phyloP scores from a whole-genome alignment of 2,329 filamentous ascomycete genomes.

The Sordariomycetes sp. region DNA sequence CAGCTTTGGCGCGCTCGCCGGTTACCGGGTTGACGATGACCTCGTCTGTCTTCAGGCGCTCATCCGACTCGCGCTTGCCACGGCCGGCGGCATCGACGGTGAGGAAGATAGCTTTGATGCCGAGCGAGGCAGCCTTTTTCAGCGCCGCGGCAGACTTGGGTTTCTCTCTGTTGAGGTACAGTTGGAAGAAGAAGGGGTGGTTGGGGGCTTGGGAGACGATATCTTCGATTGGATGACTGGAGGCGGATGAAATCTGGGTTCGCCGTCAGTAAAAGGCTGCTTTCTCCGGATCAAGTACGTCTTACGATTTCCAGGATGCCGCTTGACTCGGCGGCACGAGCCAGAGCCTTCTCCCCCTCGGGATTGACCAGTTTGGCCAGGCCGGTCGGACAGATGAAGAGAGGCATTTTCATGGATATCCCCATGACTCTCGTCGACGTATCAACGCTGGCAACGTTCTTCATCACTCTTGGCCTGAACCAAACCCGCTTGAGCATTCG shows the following conservation, averaged over 20 bases:
- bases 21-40: constrained; percentile 1
- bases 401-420: constrained; percentile 9
- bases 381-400: constrained; percentile 13
- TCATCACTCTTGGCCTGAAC: constrained; percentile 14
- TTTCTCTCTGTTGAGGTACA: constrained; percentile 3
- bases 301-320: constrained; percentile 1
- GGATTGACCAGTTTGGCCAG: constrained; percentile 4
- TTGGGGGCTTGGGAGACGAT: constrained; percentile 1
- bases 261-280: not conserved
- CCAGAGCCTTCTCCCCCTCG: constrained; percentile 2
- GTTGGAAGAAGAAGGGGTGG: constrained; percentile 4
- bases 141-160: not conserved
- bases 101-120: constrained; percentile 2
- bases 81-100: constrained; percentile 3
- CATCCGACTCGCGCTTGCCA: constrained; percentile 10
- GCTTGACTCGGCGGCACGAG: not conserved
- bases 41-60: constrained; percentile 5
- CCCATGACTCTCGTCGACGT: constrained; percentile 10
- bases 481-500: constrained; percentile 10
- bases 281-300: not conserved
- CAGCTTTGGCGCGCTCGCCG: constrained; percentile 12
- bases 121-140: not conserved
- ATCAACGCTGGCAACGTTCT: constrained; percentile 9
- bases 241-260: constrained; percentile 1
- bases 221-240: constrained; percentile 1